Percentiles rank a stretch among this genome's conserved stretches.
These are phyloP conservation scores for Salix koriyanagi DNA, from an alignment of 345 rosid species.

Conservation along the genomic window DNA sequence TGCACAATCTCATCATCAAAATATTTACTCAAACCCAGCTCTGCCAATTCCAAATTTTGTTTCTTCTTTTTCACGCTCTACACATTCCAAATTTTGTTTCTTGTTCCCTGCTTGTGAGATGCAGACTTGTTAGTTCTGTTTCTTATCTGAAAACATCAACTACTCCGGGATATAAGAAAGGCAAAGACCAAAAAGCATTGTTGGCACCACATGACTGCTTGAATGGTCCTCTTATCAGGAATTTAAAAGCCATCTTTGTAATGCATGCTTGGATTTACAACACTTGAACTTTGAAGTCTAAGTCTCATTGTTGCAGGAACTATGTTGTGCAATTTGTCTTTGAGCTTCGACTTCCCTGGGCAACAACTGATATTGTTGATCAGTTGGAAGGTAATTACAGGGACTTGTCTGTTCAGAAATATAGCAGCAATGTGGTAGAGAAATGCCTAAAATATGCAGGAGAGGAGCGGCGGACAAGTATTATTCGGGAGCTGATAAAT, in stretches of 20 bases:
- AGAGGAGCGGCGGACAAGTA: conserved; percentile 41
- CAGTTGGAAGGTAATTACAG: conserved; percentile 65
- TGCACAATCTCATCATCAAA: background rate
- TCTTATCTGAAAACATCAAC: background rate
- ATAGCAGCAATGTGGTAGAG: conserved; percentile 90
- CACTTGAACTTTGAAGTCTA: background rate
- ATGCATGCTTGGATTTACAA: background rate
- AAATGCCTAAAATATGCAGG: conserved; percentile 58
- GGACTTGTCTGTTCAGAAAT: conserved; percentile 79
- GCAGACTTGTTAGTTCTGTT: background rate
- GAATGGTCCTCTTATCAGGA: background rate
- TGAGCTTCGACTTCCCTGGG: conserved; percentile 62
- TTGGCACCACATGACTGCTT: background rate
- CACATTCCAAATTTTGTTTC: background rate
- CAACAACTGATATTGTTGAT: conserved; percentile 44
- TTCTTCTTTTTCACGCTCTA: background rate
- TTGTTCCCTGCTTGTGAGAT: background rate
- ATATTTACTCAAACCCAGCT: background rate
- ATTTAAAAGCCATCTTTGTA: too few relatives aligned
- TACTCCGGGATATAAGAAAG: background rate
- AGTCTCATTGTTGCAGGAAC: conserved; percentile 42
- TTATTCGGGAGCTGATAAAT: conserved; percentile 55
- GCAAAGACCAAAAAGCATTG: background rate
- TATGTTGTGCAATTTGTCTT: conserved; percentile 71
- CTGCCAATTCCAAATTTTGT: background rate